Evolutionary conservation across 495 filamentous ascomycete species (phyloP).

Genomic region (Barbatosphaeria neglecta): DNA sequence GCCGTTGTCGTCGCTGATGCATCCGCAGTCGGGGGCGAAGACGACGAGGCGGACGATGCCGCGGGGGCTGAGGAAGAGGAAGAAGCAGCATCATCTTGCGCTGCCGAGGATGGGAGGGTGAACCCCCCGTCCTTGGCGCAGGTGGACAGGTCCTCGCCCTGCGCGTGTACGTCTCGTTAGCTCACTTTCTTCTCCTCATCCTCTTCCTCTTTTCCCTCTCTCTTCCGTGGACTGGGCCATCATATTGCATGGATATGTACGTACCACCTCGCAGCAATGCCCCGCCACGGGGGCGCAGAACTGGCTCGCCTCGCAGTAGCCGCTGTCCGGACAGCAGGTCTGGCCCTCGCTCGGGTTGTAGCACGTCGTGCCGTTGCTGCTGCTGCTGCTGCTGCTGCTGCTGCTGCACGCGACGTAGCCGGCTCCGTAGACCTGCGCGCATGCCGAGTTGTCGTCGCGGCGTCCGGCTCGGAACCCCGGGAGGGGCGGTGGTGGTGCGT

Average conservation of each 20-base stretch:
- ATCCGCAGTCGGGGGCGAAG: neutral
- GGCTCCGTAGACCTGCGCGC: conserved; percentile 24
- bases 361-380: conserved; percentile 17
- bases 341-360: conserved; percentile 24
- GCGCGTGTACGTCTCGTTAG: conserved; percentile 4
- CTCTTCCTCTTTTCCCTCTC: too few species aligned
- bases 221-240: too few species aligned
- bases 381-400: conserved; percentile 6
- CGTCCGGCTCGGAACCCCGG: neutral
- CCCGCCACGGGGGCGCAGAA: conserved; percentile 30
- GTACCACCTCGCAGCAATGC: conserved; percentile 28
- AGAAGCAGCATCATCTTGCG: neutral
- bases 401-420: conserved; percentile 22
- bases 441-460: conserved; percentile 11
- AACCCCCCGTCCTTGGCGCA: conserved; percentile 27
- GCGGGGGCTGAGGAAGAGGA: neutral
- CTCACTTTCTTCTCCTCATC: too few species aligned
- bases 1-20: neutral
- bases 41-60: neutral
- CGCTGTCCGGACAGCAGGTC: conserved; percentile 28
- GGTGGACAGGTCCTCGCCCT: conserved; percentile 24
- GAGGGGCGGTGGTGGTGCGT: neutral
- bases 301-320: conserved; percentile 23
- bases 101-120: conserved; percentile 5
- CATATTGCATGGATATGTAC: neutral